These are phyloP conservation scores for Sordariomycetes sp. DNA, from an alignment of 2,329 filamentous ascomycete species.

Conservation along the genomic window DNA sequence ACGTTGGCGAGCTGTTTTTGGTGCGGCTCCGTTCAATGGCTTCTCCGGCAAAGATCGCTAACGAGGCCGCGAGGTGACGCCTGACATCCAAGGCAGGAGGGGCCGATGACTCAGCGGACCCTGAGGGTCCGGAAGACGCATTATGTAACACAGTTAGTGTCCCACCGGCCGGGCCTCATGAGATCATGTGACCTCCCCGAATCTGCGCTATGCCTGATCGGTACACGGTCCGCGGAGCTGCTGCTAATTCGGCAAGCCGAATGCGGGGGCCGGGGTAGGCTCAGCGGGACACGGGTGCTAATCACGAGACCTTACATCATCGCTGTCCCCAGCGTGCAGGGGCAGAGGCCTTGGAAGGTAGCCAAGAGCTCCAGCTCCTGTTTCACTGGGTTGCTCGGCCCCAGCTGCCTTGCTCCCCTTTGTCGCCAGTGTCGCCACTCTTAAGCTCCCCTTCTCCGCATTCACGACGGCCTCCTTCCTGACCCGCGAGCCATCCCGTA, in stretches of 20 bases:
- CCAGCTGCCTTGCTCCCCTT: not conserved
- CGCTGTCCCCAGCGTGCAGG: not conserved
- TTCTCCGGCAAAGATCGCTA: slow-evolving; percentile 3
- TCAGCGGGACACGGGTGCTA: not conserved
- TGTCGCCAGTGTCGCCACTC: not conserved
- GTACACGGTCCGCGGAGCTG: not conserved
- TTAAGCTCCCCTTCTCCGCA: not conserved
- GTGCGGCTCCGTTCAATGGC: slow-evolving; percentile 10
- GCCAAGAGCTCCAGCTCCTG: not conserved
- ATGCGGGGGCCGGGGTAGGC: not conserved
- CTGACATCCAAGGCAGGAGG: not conserved
- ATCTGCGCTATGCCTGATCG: not conserved
- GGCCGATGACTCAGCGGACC: not conserved
- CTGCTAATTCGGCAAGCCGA: not conserved
- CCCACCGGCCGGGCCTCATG: not conserved
- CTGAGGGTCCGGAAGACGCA: not conserved
- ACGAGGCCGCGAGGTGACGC: not conserved
- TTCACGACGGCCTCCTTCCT: not conserved
- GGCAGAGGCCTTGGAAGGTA: not conserved
- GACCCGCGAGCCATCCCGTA: not conserved
- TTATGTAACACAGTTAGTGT: not conserved
- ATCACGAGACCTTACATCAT: not conserved
- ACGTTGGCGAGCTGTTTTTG: slow-evolving; percentile 13
- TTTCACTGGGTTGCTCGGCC: not conserved
- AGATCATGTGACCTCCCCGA: not conserved